Conservation (phyloP, 169 alveolate species). For the Eimeria falciformis region DNA sequence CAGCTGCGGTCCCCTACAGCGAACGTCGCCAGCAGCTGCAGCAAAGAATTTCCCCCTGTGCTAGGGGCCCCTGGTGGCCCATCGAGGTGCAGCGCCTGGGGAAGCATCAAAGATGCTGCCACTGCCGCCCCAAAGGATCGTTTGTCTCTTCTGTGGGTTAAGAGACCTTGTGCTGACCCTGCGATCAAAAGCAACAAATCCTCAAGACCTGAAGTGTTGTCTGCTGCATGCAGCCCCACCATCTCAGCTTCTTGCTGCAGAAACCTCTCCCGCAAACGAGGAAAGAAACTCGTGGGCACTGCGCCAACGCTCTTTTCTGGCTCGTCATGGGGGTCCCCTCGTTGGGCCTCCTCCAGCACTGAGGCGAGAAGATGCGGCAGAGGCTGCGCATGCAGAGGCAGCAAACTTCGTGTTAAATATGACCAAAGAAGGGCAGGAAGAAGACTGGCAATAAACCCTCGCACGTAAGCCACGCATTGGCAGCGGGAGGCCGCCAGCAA, state of each 20-base stretch:
- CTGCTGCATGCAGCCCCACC: not conserved
- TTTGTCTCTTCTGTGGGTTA: not conserved
- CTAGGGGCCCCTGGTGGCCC: not conserved
- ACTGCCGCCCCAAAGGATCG: conserved; percentile 3
- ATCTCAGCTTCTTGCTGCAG: conserved; percentile 14
- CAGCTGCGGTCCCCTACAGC: conserved; percentile 15
- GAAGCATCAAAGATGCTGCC: conserved; percentile 13
- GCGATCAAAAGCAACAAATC: conserved; percentile 28
- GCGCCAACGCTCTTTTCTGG: conserved; percentile 10
- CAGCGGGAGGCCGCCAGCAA: conserved; percentile 2
- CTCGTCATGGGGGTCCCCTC: not conserved
- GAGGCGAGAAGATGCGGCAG: conserved; percentile 39
- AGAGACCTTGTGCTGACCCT: not conserved
- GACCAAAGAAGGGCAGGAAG: conserved; percentile 66
- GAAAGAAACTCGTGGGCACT: not conserved
- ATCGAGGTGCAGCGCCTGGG: not conserved
- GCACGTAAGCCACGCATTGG: conserved; percentile 52
- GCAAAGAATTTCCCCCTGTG: not conserved
- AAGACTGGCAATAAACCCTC: conserved; percentile 45
- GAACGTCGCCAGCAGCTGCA: not conserved
- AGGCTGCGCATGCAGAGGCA: conserved; percentile 38
- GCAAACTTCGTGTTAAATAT: conserved; percentile 43
- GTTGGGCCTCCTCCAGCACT: conserved; percentile 11
- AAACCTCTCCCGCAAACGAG: not conserved
- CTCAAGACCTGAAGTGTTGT: conserved; percentile 18